Conservation (phyloP, 768 basidiomycete genomes). For the Hirschioporus abietinus region DNA sequence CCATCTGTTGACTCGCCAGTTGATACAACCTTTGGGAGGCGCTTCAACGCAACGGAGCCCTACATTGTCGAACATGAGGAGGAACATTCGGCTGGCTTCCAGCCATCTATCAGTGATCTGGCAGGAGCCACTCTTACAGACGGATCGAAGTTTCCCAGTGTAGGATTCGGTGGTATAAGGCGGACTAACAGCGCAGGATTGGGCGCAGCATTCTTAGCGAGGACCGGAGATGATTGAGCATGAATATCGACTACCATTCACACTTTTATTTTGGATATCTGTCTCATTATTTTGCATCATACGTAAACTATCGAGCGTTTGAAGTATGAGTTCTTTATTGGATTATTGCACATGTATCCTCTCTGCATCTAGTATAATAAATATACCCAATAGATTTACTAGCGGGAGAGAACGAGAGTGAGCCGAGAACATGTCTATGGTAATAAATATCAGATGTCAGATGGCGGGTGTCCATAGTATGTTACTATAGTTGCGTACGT, state of each 20-base stretch:
- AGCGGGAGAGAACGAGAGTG: background rate
- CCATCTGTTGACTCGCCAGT: constrained; percentile 31
- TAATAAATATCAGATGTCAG: background rate
- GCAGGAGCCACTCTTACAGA: constrained; percentile 4
- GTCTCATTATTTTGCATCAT: background rate
- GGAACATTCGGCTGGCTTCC: constrained; percentile 25
- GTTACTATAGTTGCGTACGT: background rate
- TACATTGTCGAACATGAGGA: constrained; percentile 25
- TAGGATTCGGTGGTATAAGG: constrained; percentile 29
- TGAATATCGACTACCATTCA: background rate
- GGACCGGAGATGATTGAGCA: constrained; percentile 26
- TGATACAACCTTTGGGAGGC: constrained; percentile 20
- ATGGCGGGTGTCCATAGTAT: no score
- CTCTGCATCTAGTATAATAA: constrained; percentile 1
- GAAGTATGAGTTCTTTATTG: background rate
- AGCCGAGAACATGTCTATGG: background rate
- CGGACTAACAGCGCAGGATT: constrained; percentile 30
- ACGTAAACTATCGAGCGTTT: background rate
- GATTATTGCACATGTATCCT: background rate
- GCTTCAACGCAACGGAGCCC: constrained; percentile 28
- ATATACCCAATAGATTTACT: background rate
- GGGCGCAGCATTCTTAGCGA: constrained; percentile 34
- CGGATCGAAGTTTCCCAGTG: constrained; percentile 30
- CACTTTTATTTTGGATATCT: background rate
- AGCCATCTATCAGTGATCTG: constrained; percentile 8